phyloP scores from a whole-genome alignment of 805 yeast genomes.

The Teunomyces panamensis region DNA sequence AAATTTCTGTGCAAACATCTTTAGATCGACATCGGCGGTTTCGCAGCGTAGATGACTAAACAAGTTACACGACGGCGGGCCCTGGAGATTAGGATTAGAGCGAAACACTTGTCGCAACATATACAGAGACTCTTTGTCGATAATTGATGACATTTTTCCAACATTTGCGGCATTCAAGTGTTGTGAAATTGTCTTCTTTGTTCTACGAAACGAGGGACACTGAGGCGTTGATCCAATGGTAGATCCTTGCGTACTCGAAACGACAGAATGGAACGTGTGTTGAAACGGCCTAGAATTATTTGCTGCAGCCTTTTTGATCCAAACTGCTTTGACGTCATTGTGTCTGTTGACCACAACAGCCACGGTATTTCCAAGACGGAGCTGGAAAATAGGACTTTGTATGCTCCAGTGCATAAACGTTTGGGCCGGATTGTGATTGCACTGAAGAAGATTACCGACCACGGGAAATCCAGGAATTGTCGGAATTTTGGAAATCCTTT shows the following conservation, averaged over 20 bases:
- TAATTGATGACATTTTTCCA: conserved; percentile 25
- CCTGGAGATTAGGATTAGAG: conserved; percentile 11
- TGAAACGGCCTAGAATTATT: conserved; percentile 66
- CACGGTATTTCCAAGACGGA: conserved; percentile 54
- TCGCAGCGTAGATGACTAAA: conserved; percentile 7
- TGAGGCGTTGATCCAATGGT: conserved; percentile 68
- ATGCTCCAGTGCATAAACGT: conserved; percentile 45
- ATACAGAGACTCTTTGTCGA: conserved; percentile 37
- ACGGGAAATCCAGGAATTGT: conserved; percentile 47
- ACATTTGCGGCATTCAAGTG: conserved; percentile 40
- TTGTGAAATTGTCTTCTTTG: conserved; percentile 48
- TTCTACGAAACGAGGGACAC: conserved; percentile 43
- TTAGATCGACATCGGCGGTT: conserved; percentile 36
- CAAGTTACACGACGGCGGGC: conserved; percentile 18
- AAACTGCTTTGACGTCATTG: conserved; percentile 50
- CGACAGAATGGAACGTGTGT: conserved; percentile 64
- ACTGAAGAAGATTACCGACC: conserved; percentile 48
- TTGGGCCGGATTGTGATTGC: conserved; percentile 48
- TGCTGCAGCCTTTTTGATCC: conserved; percentile 47
- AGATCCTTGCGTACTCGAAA: conserved; percentile 53
- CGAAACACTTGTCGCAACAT: conserved; percentile 16
- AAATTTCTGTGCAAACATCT: conserved; percentile 46
- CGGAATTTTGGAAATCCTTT: conserved; percentile 36
- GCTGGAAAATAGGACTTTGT: conserved; percentile 55
- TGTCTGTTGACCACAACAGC: conserved; percentile 68